Conservation (phyloP, 768 basidiomycete species). For the Leccinum boreale region DNA sequence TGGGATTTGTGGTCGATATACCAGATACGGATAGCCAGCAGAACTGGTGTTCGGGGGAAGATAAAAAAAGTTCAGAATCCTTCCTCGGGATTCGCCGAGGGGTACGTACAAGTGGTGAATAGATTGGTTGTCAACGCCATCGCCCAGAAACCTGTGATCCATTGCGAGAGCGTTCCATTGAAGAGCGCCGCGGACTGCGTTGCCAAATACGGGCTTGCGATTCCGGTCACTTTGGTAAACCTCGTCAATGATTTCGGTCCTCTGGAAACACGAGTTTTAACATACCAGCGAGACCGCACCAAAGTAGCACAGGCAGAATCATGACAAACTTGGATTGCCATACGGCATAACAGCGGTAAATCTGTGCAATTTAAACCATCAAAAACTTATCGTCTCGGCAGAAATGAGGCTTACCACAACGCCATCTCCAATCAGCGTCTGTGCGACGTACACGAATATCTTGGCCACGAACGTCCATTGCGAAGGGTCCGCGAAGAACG, state of each 20-base stretch:
- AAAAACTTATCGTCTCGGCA: neutral
- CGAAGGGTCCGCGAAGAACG: neutral
- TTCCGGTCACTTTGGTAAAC: conserved; percentile 11
- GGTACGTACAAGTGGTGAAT: neutral
- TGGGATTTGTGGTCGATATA: neutral
- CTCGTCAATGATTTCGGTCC: neutral
- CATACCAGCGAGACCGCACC: neutral
- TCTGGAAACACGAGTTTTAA: neutral
- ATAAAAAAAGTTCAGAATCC: neutral
- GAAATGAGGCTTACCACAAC: neutral
- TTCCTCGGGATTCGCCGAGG: neutral
- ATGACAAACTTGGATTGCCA: neutral
- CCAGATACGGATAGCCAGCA: neutral
- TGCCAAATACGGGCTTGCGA: conserved; percentile 12
- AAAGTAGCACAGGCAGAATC: neutral
- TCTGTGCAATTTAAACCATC: neutral
- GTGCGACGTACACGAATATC: neutral
- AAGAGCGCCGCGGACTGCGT: neutral
- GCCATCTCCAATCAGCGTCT: neutral
- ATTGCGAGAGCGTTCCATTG: neutral
- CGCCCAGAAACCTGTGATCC: conserved; percentile 1
- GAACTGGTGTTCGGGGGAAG: neutral
- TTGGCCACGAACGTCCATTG: neutral
- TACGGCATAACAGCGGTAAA: neutral
- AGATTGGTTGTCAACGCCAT: conserved; percentile 1